These are phyloP conservation scores for Aspergillus incahuasiensis DNA, from an alignment of 495 filamentous ascomycete species.

Conservation along the genomic window DNA sequence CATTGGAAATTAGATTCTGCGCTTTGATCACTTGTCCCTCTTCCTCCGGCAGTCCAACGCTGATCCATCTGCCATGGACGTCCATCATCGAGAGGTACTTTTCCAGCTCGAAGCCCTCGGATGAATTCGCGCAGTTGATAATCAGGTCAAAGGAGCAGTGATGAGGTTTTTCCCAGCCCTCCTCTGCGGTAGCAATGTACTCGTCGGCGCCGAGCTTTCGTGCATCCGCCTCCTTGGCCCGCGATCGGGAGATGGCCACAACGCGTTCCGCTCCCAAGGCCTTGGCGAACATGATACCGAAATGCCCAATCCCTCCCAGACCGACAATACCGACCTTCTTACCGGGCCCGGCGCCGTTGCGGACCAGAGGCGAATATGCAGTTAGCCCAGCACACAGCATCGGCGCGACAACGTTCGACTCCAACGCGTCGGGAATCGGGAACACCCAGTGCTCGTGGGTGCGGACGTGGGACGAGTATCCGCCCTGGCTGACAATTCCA, in stretches of 20 bases:
- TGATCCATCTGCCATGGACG: slow-evolving; percentile 78
- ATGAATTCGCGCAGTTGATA: slow-evolving; percentile 67
- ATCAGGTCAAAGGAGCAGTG: slow-evolving; percentile 64
- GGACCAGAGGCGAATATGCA: slow-evolving; percentile 70
- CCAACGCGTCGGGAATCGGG: slow-evolving; percentile 71
- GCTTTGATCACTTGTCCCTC: slow-evolving; percentile 70
- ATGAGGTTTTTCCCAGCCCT: slow-evolving; percentile 56
- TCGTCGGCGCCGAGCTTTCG: slow-evolving; percentile 66
- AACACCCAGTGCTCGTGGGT: slow-evolving; percentile 61
- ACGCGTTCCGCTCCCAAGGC: slow-evolving; percentile 65
- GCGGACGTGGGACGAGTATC: slow-evolving; percentile 65
- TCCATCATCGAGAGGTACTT: slow-evolving; percentile 76
- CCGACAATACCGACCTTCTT: slow-evolving; percentile 80
- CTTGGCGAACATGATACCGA: slow-evolving; percentile 66
- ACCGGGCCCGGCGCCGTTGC: slow-evolving; percentile 68
- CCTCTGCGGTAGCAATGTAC: slow-evolving; percentile 62
- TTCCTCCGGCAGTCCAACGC: slow-evolving; percentile 78
- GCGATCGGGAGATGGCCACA: slow-evolving; percentile 66
- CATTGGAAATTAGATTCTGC: slow-evolving; percentile 71
- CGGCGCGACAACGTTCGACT: slow-evolving; percentile 64
- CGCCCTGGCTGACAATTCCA: slow-evolving; percentile 59
- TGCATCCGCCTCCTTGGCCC: slow-evolving; percentile 66
- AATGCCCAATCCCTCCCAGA: slow-evolving; percentile 72
- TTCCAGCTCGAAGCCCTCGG: slow-evolving; percentile 60
- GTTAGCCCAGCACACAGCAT: slow-evolving; percentile 91